Evolutionary conservation across 1,284 basidiomycete genomes (phyloP).

Genomic region (Albatrellus sp.): DNA sequence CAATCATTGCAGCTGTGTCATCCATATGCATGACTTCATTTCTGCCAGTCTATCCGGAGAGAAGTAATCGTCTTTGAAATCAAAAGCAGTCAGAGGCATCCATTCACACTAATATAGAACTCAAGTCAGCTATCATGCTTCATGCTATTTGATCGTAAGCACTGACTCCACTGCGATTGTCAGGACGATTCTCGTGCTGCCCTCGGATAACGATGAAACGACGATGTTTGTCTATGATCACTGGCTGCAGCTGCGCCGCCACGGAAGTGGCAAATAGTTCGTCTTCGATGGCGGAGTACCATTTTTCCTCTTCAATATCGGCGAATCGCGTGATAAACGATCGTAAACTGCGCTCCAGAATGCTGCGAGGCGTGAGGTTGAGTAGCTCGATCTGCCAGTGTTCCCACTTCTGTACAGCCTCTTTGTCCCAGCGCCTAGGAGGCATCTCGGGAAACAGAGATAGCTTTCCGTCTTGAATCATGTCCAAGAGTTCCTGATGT

Average conservation of each 20-base stretch:
- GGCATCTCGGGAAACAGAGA: slow-evolving; percentile 35
- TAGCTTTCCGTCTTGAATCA: slow-evolving; percentile 39
- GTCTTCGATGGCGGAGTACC: slow-evolving; percentile 21
- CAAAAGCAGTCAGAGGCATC: slow-evolving; percentile 20
- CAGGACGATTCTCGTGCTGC: slow-evolving; percentile 15
- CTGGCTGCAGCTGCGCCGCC: slow-evolving; percentile 41
- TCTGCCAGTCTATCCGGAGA: slow-evolving; percentile 6
- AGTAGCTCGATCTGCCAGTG: slow-evolving; percentile 14
- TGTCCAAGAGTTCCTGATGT: slow-evolving; percentile 27
- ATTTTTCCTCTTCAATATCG: slow-evolving; percentile 14
- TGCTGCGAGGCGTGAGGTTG: slow-evolving; percentile 18
- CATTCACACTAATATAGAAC: slow-evolving; percentile 25
- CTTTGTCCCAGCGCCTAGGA: slow-evolving; percentile 6
- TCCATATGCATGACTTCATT: neutral
- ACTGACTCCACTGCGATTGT: slow-evolving; percentile 10
- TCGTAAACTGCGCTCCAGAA: slow-evolving; percentile 28
- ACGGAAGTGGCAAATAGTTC: slow-evolving; percentile 30
- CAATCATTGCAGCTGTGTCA: too few species aligned
- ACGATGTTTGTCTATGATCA: slow-evolving; percentile 42
- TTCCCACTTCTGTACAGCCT: slow-evolving; percentile 16
- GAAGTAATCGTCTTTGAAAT: slow-evolving; percentile 31
- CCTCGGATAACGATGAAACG: slow-evolving; percentile 46
- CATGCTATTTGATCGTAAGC: neutral
- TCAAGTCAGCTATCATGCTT: neutral
- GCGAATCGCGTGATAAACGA: slow-evolving; percentile 26